Conservation (phyloP, 1,284 basidiomycete species). For the Pseudozyma thailandica region DNA sequence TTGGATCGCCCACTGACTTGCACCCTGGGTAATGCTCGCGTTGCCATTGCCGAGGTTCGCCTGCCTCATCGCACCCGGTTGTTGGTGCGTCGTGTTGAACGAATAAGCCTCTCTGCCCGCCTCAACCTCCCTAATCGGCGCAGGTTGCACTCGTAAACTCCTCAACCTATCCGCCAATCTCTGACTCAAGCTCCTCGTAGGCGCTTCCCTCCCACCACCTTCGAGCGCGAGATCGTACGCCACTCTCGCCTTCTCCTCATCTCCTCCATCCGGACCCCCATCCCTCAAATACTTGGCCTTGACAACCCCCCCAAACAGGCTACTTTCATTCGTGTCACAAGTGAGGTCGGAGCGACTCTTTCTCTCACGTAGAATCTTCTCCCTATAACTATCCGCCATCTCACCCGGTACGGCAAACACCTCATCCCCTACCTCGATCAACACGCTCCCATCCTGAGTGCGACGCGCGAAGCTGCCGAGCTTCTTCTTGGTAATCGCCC, state of each 20-base stretch:
- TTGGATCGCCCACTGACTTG: slow-evolving; percentile 21
- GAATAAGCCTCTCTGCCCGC: slow-evolving; percentile 18
- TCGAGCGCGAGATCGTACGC: slow-evolving; percentile 22
- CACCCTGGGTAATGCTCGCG: slow-evolving; percentile 13
- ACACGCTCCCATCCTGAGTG: slow-evolving; percentile 37
- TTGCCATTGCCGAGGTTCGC: slow-evolving; percentile 2
- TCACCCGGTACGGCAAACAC: slow-evolving; percentile 53
- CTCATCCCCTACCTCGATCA: slow-evolving; percentile 58
- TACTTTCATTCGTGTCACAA: not conserved
- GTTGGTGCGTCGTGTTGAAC: slow-evolving; percentile 23
- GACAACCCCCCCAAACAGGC: slow-evolving; percentile 14
- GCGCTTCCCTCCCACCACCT: not conserved
- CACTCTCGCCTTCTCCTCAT: slow-evolving; percentile 18
- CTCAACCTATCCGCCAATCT: slow-evolving; percentile 33
- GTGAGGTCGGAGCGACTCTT: not conserved
- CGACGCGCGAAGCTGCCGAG: slow-evolving; percentile 46
- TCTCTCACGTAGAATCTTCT: slow-evolving; percentile 22
- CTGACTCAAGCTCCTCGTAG: slow-evolving; percentile 37
- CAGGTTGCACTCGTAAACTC: slow-evolving; percentile 3
- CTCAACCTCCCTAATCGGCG: not conserved
- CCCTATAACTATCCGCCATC: slow-evolving; percentile 47
- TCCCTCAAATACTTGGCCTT: slow-evolving; percentile 26
- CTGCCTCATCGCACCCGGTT: slow-evolving; percentile 20
- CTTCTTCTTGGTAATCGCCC: slow-evolving; percentile 46
- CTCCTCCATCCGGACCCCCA: slow-evolving; percentile 29